Evolutionary conservation across 2,329 filamentous ascomycete genomes (phyloP).

Genomic region (Talaromyces sp.): DNA sequence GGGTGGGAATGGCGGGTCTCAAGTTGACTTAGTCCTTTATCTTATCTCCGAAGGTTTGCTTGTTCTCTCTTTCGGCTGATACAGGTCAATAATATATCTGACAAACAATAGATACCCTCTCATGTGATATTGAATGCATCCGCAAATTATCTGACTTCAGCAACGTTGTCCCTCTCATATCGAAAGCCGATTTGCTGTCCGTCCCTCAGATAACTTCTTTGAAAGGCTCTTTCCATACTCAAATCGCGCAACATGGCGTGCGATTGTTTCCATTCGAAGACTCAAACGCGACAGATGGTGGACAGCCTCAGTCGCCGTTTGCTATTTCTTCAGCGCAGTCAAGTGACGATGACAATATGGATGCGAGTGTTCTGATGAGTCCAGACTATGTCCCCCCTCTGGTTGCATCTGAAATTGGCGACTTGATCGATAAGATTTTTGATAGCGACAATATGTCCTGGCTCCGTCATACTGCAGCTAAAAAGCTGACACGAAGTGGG

Average conservation of each 20-base stretch:
- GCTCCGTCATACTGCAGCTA: conserved; percentile 74
- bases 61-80: not conserved
- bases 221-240: conserved; percentile 49
- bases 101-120: conserved; percentile 47
- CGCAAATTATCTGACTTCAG: conserved; percentile 65
- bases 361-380: conserved; percentile 89
- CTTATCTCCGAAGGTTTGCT: conserved; percentile 65
- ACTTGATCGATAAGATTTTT: conserved; percentile 69
- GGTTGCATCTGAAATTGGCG: conserved; percentile 64
- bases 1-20: conserved; percentile 73
- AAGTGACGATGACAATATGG: conserved; percentile 76
- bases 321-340: conserved; percentile 70
- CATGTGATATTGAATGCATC: conserved; percentile 66
- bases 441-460: conserved; percentile 71
- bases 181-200: conserved; percentile 67
- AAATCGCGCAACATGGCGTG: conserved; percentile 46
- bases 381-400: conserved; percentile 83
- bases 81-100: not conserved
- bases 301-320: conserved; percentile 52
- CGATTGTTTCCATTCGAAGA: conserved; percentile 63
- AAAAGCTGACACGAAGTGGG: conserved; percentile 73
- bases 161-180: conserved; percentile 79
- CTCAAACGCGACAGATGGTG: conserved; percentile 18
- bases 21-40: conserved; percentile 83
- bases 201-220: conserved; percentile 51